Evolutionary conservation across 2,329 filamentous ascomycete species (phyloP).

Genomic region (Neofusicoccum umdonicola): DNA sequence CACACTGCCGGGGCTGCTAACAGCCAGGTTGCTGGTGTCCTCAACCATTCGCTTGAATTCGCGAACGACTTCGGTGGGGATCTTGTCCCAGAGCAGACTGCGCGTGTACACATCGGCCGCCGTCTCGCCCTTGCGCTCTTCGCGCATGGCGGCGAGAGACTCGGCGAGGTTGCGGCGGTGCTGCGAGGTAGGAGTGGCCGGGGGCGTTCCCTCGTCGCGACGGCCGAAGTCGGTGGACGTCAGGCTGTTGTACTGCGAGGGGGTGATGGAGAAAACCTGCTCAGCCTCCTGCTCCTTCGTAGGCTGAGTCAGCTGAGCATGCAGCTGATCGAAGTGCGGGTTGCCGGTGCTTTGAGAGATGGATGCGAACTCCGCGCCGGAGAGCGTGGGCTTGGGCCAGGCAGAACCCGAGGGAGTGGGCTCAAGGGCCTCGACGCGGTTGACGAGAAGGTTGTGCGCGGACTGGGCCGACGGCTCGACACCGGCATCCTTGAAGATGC

Average conservation of each 20-base stretch:
- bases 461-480: constrained; percentile 45
- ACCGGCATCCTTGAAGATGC: constrained; percentile 77
- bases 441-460: constrained; percentile 50
- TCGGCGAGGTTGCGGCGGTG: constrained; percentile 75
- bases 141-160: constrained; percentile 75
- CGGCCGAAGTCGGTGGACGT: constrained; percentile 70
- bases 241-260: constrained; percentile 84
- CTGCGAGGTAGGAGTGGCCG: constrained; percentile 37
- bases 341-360: constrained; percentile 27
- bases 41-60: constrained; percentile 91
- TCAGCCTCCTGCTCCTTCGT: constrained; percentile 84
- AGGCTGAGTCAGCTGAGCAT: constrained; percentile 53
- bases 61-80: constrained; percentile 85
- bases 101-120: constrained; percentile 89
- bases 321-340: constrained; percentile 38
- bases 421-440: constrained; percentile 42
- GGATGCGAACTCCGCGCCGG: constrained; percentile 35
- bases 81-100: constrained; percentile 90
- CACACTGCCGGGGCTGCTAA: constrained; percentile 31
- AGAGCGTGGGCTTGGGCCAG: constrained; percentile 38
- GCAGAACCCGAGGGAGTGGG: constrained; percentile 35
- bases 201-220: constrained; percentile 36
- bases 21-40: constrained; percentile 55
- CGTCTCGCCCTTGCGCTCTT: constrained; percentile 63
- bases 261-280: constrained; percentile 81